A percentile compares a stretch with the other conserved stretches of the same genome.
phyloP scores from a whole-genome alignment of 2,329 filamentous ascomycete genomes.

The Ophiostoma populinum region DNA sequence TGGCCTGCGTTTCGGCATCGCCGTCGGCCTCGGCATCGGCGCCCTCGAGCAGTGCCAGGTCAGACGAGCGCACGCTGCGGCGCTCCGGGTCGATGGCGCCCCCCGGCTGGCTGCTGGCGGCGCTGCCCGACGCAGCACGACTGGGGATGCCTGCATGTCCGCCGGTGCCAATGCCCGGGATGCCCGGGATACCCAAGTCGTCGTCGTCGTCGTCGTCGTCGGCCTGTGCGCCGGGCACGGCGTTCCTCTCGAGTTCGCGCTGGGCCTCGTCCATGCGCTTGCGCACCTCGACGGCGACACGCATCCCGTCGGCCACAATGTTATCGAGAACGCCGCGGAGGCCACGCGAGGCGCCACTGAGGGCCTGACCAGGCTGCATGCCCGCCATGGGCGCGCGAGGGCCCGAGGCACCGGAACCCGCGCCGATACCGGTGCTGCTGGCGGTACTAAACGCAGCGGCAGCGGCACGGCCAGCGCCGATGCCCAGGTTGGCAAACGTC shows the following conservation, averaged over 20 bases:
- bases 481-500: slow-evolving; percentile 59
- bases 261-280: slow-evolving; percentile 93
- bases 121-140: slow-evolving; percentile 16
- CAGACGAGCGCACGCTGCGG: slow-evolving; percentile 46
- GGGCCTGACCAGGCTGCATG: slow-evolving; percentile 4
- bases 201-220: slow-evolving; percentile 38
- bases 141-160: slow-evolving; percentile 13
- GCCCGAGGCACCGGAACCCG: slow-evolving; percentile 21
- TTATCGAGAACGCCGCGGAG: slow-evolving; percentile 88
- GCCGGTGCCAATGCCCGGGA: slow-evolving; percentile 5
- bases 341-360: slow-evolving; percentile 47
- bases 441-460: slow-evolving; percentile 20
- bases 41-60: slow-evolving; percentile 55
- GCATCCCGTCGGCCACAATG: slow-evolving; percentile 94
- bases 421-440: slow-evolving; percentile 15
- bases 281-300: slow-evolving; percentile 81
- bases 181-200: slow-evolving; percentile 4
- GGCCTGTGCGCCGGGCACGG: slow-evolving; percentile 43
- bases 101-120: slow-evolving; percentile 3
- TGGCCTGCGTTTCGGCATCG: background rate
- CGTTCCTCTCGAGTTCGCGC: slow-evolving; percentile 73
- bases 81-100: slow-evolving; percentile 36
- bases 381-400: background rate
- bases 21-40: slow-evolving; percentile 52
- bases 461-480: slow-evolving; percentile 21